These are phyloP conservation scores for Manihot esculenta DNA, from an alignment of 441 rosid species.

Conservation along the genomic window DNA sequence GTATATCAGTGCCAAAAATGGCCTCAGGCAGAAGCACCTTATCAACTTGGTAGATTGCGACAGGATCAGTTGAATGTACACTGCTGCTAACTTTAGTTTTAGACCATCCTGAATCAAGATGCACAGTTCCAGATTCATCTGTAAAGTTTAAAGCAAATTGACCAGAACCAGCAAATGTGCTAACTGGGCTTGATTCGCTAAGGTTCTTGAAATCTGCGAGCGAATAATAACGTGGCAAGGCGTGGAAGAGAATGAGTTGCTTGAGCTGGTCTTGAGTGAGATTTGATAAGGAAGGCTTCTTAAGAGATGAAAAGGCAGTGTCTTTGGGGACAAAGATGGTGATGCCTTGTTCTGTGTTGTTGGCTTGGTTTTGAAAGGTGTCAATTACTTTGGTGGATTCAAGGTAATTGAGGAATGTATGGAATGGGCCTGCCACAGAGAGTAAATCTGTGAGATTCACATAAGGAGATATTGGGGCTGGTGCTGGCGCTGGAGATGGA, in stretches of 20 bases:
- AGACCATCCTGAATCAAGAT: conserved; percentile 73
- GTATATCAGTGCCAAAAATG: conserved; percentile 87
- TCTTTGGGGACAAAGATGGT: conserved; percentile 86
- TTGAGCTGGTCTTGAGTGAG: conserved; percentile 72
- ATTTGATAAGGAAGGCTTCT: conserved; percentile 63
- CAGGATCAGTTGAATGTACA: conserved; percentile 74
- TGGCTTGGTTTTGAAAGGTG: conserved; percentile 92
- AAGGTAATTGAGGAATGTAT: conserved; percentile 69
- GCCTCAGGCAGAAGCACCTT: conserved; percentile 81
- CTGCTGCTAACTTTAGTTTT: conserved; percentile 76
- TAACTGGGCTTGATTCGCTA: conserved; percentile 55
- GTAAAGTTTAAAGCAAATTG: conserved; percentile 67
- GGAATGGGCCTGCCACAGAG: conserved; percentile 83
- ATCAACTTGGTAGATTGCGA: conserved; percentile 78
- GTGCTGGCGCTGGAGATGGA: conserved; percentile 71
- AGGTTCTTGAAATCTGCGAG: conserved; percentile 81
- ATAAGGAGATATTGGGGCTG: conserved; percentile 59
- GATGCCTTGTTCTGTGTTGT: conserved; percentile 78
- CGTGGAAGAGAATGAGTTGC: conserved; percentile 77
- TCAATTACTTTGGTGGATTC: conserved; percentile 71
- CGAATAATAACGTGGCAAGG: conserved; percentile 67
- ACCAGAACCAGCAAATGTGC: conserved; percentile 68
- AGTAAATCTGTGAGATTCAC: conserved; percentile 81
- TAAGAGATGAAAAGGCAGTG: conserved; percentile 66
- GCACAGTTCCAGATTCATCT: conserved; percentile 64